These are phyloP conservation scores for Myriosclerotinia duriaeana DNA, from an alignment of 2,329 filamentous ascomycete genomes.

Conservation along the genomic window DNA sequence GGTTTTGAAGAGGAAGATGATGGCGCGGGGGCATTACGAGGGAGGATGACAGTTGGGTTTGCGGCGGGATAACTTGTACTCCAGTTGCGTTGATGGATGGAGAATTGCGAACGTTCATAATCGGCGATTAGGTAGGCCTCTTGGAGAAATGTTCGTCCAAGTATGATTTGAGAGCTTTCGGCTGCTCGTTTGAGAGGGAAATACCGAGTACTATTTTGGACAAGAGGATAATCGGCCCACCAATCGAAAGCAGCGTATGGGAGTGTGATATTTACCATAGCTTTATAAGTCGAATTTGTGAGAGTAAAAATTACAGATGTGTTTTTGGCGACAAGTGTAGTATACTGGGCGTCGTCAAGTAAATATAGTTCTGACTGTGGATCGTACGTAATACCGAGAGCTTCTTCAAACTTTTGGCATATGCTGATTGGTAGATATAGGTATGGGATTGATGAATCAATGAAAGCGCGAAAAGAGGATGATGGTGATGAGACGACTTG, in stretches of 20 bases:
- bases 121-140: slow-evolving; percentile 43
- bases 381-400: slow-evolving; percentile 43
- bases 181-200: slow-evolving; percentile 44
- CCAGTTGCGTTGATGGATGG: slow-evolving; percentile 41
- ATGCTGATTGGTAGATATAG: slow-evolving; percentile 43
- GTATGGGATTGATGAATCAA: slow-evolving; percentile 45
- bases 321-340: slow-evolving; percentile 35
- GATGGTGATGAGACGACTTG: slow-evolving; percentile 26
- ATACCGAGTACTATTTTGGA: slow-evolving; percentile 38
- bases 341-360: slow-evolving; percentile 38
- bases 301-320: slow-evolving; percentile 43
- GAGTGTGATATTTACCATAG: slow-evolving; percentile 41
- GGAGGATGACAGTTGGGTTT: slow-evolving; percentile 30
- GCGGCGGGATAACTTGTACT: slow-evolving; percentile 25
- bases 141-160: slow-evolving; percentile 46
- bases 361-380: slow-evolving; percentile 42
- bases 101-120: slow-evolving; percentile 45
- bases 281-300: slow-evolving; percentile 37
- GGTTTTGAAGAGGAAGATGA: not conserved
- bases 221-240: slow-evolving; percentile 40
- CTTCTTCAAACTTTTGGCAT: slow-evolving; percentile 42
- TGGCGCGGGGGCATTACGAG: slow-evolving; percentile 1
- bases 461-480: slow-evolving; percentile 32
- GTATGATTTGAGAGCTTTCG: slow-evolving; percentile 41
- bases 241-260: slow-evolving; percentile 45